These are phyloP conservation scores for Pseudogymnoascus verrucosus DNA, from an alignment of 2,329 filamentous ascomycete genomes.

Conservation along the genomic window DNA sequence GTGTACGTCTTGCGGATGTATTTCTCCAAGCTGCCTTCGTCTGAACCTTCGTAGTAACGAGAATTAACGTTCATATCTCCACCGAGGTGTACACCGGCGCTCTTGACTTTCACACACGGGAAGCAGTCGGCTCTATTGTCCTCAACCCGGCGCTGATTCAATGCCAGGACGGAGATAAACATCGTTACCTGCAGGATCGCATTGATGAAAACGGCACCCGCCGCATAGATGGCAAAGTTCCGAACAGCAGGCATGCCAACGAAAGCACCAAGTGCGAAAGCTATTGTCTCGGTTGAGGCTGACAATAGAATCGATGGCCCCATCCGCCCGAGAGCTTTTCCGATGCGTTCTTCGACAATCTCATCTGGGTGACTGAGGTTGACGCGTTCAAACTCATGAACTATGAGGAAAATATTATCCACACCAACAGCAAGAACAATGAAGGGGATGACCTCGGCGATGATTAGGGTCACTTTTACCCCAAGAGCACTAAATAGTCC, in stretches of 20 bases:
- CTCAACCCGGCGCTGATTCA: slow-evolving; percentile 89
- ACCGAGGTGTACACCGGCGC: slow-evolving; percentile 59
- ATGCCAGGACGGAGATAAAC: slow-evolving; percentile 83
- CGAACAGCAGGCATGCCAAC: slow-evolving; percentile 97
- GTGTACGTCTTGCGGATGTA: slow-evolving; percentile 91
- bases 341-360: slow-evolving; percentile 75
- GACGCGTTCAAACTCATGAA: slow-evolving; percentile 94
- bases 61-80: slow-evolving; percentile 47
- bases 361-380: slow-evolving; percentile 88
- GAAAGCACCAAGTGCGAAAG: slow-evolving; percentile 85
- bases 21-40: slow-evolving; percentile 73
- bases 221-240: slow-evolving; percentile 95
- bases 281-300: slow-evolving; percentile 86
- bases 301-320: slow-evolving; percentile 94
- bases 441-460: slow-evolving; percentile 97
- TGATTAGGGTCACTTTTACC: slow-evolving; percentile 92
- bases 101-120: slow-evolving; percentile 76
- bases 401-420: slow-evolving; percentile 97
- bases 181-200: slow-evolving; percentile 94
- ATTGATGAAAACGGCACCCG: slow-evolving; percentile 94
- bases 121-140: slow-evolving; percentile 84
- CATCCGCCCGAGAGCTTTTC: slow-evolving; percentile 87
- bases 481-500: slow-evolving; percentile 88
- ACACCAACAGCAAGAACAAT: slow-evolving; percentile 93
- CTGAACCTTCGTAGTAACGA: slow-evolving; percentile 38